phyloP scores from a whole-genome alignment of 2,329 filamentous ascomycete genomes.

The Colletotrichum neosansevieriae region DNA sequence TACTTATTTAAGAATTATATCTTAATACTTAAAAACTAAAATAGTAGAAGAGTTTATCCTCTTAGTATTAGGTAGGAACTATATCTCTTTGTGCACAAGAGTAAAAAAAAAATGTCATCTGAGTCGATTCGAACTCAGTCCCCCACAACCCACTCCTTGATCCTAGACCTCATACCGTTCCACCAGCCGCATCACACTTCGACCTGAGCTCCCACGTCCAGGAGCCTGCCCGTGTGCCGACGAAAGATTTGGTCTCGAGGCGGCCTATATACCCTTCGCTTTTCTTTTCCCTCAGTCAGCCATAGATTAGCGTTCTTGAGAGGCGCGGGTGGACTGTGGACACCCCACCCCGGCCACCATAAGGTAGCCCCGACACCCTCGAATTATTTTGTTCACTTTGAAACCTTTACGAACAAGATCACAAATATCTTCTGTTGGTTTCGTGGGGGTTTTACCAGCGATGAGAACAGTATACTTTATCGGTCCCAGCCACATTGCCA shows the following conservation, averaged over 20 bases:
- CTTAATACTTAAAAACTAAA: background rate
- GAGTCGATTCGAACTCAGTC: background rate
- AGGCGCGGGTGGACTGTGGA: too few species aligned
- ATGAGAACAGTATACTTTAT: too few species aligned
- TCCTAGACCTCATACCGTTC: slow-evolving; percentile 1
- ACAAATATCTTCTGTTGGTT: too few species aligned
- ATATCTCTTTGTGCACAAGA: background rate
- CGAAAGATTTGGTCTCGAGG: background rate
- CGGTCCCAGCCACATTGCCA: too few species aligned
- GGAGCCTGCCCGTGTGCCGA: background rate
- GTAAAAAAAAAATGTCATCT: background rate
- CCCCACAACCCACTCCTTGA: background rate
- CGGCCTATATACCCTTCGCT: background rate
- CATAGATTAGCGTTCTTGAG: too few species aligned
- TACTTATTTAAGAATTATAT: too few species aligned
- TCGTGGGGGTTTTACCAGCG: too few species aligned
- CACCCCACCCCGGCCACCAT: too few species aligned
- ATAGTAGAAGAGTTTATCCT: background rate
- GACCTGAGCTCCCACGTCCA: background rate
- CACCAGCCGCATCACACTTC: background rate
- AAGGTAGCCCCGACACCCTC: too few species aligned
- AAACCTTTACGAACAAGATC: too few species aligned
- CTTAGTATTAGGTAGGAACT: background rate
- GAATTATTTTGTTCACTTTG: too few species aligned
- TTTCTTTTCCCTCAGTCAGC: background rate